Evolutionary conservation across 257 asterid species (phyloP), one percentile per base, ranked within the genome.

Genomic region (Ehretia macrophylla): DNA sequence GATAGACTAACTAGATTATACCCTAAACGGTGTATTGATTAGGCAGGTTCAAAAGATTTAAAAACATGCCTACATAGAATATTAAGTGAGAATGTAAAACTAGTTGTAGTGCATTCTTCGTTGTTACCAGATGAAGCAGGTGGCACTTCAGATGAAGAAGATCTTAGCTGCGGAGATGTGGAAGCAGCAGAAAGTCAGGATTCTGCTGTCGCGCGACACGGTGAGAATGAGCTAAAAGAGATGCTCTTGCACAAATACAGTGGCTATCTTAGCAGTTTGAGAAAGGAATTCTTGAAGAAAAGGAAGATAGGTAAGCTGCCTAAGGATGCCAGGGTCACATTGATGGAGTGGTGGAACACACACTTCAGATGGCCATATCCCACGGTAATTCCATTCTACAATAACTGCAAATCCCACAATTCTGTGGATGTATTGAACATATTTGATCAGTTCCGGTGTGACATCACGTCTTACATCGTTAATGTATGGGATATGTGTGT

Each of bases 321-420:
- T 4, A 84, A 86, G 64, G 77, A 78, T 40, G 95, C 95, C 0
- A 70, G 80, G 54, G 48, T 64, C 13, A 78, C 81, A 0, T 73
- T 89, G 76, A 80, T 86, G 11, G 83, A 86, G 14, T 89, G 97
- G 97, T 89, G 97, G 97, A 82, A 77, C 58, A 12, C 84, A 10
- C 95, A 89, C 46, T 81, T 77, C 32, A 74, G 94, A 63, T 89
- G 97, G 97, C 97, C 97, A 9, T 89, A 89, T 71, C 97, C 97
- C 35, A 86, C 97, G 81, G 97, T 85, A 81, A 62, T 17, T 56
- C 57, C 23, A 11, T 14, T 37, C 49, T 51, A 10, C 1, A 4
- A 32, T 27, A 27, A 27, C 35, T 27, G 35, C 35, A 27, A 27
- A 27, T 27, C 4, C 4, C 35, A 27, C 35, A 3, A 27, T 27